A percentile compares a stretch with the other conserved stretches of the same genome.
These are phyloP conservation scores for Bolboschoenus planiculmis DNA, from an alignment of 176 grass and related monocot species.

Conservation along the genomic window DNA sequence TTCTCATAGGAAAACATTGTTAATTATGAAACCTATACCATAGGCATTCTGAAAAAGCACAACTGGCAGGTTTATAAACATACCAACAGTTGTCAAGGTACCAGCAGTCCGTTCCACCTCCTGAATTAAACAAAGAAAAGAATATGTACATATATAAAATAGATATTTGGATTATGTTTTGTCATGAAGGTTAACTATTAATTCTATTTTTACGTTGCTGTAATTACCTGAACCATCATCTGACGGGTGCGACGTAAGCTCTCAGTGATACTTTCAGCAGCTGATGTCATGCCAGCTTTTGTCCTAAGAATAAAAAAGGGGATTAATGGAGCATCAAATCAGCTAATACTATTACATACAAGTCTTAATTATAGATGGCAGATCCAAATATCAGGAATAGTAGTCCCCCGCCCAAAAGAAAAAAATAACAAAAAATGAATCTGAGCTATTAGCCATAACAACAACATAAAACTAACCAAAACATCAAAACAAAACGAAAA, in stretches of 20 bases:
- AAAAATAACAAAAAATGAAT: too few species aligned
- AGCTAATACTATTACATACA: background rate
- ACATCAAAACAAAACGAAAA: too few species aligned
- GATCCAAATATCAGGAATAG: background rate
- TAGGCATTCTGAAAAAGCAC: background rate
- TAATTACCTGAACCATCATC: constrained; percentile 88
- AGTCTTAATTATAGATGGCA: background rate
- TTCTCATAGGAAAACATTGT: background rate
- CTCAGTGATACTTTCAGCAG: constrained; percentile 86
- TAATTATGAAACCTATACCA: background rate
- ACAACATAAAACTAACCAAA: too few species aligned
- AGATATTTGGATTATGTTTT: background rate
- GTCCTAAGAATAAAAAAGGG: constrained; percentile 39
- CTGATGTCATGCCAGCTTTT: constrained; percentile 83
- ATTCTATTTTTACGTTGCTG: background rate
- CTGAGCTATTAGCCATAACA: background rate
- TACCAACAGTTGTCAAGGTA: constrained; percentile 82
- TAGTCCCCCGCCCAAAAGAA: too few species aligned
- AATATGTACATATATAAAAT: background rate
- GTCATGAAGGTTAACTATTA: background rate
- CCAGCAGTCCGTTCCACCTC: constrained; percentile 53
- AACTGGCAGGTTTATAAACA: background rate
- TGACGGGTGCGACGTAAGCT: constrained; percentile 71
- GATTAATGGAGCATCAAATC: background rate
- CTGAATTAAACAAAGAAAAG: constrained; percentile 18